Evolutionary conservation across 2,329 filamentous ascomycete species (phyloP), one percentile per base, ranked within the genome.

Genomic region (Diplodia corticola): DNA sequence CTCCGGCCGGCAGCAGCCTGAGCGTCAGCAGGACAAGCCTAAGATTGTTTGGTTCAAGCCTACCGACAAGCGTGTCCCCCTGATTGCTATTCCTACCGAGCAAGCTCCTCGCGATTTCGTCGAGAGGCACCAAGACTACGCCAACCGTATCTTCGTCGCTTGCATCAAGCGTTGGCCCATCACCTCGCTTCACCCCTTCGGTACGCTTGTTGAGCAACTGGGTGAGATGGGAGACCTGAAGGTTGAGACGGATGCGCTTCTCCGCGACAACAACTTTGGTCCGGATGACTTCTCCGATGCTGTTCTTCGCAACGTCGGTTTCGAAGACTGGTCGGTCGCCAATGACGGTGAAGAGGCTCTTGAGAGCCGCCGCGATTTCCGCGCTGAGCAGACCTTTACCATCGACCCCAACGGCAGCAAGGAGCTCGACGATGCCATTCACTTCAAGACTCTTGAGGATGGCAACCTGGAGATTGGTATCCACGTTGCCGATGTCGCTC

Each of bases 1-100:
- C 70, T 85, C 86, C 64, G 89, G 90, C 69, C 86, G 86, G 68
- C 86, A 89, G 63, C 89, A 95, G 70, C 91, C 93, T 68, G 89
- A 90, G 70, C 91, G 93, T 64, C 88, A 91, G 69, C 93, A 96
- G 77, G 95, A 99, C 70, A 97, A 97, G 81, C 95, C 95, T 69
- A 99, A 99, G 88, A 99, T 99, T 80, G 95, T 99, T 49, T 99
- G 95, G 95, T 99, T 99, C 84, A 99, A 99, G 84, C 95, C 95
- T 67, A 99, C 95, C 1, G 95, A 99, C 81, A 98, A 99, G 86
- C 92, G 95, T 75, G 95, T 99, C 55, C 95, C 95, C 59, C 84
- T 99, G 70, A 99, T 99, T 78, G 95, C 95, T 64, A 99, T 99
- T 70, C 95, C 95, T 1, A 99, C 95, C 3, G 95, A 99, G 79